Evolutionary conservation across 1,284 basidiomycete genomes (phyloP).

Genomic region (Exsudoporus floridanus): DNA sequence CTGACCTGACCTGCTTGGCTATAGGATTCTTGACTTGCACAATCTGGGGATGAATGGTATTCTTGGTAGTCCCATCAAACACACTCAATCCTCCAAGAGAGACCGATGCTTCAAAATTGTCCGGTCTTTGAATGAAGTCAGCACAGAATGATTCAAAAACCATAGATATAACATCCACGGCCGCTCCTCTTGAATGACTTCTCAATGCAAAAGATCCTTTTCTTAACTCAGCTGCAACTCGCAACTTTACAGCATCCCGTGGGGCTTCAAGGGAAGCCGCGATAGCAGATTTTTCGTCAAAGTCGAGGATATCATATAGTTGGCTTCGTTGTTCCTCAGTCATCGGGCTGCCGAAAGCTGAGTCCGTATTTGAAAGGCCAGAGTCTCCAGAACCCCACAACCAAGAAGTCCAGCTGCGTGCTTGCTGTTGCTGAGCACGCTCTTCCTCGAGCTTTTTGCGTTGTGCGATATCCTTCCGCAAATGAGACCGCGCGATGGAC

Average conservation of each 20-base stretch:
- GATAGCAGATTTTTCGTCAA: conserved; percentile 82
- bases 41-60: conserved; percentile 88
- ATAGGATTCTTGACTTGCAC: conserved; percentile 80
- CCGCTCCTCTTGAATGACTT: conserved; percentile 61
- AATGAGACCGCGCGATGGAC: conserved; percentile 87
- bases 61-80: conserved; percentile 85
- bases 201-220: conserved; percentile 86
- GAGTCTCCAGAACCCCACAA: conserved; percentile 71
- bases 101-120: conserved; percentile 78
- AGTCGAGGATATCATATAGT: conserved; percentile 93
- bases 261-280: conserved; percentile 69
- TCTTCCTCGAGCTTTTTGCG: conserved; percentile 72
- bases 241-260: conserved; percentile 80
- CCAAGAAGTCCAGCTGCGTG: conserved; percentile 79
- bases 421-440: conserved; percentile 50
- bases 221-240: conserved; percentile 77
- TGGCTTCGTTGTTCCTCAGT: conserved; percentile 93
- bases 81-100: conserved; percentile 89
- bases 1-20: conserved; percentile 7
- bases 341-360: conserved; percentile 65
- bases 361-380: conserved; percentile 44
- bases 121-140: conserved; percentile 81
- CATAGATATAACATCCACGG: conserved; percentile 80
- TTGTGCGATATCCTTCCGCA: conserved; percentile 82
- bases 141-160: conserved; percentile 90